Evolutionary conservation across 495 filamentous ascomycete genomes (phyloP).

Genomic region (Viridothelium virens): DNA sequence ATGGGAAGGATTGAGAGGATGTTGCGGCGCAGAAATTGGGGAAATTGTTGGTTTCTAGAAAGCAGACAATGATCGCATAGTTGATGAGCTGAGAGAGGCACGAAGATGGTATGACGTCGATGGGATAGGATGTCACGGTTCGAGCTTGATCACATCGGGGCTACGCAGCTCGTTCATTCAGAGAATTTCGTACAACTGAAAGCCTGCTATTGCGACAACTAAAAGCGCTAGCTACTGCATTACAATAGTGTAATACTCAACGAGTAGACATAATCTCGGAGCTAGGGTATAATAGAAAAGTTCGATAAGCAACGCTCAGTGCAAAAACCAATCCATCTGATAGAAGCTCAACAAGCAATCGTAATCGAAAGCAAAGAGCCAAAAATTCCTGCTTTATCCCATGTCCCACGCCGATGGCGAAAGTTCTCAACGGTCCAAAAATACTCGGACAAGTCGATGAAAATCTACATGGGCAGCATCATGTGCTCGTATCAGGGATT

Average conservation of each 20-base stretch:
- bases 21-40: neutral
- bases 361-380: neutral
- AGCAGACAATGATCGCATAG: neutral
- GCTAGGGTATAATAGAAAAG: conserved; percentile 1
- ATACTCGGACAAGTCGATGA: neutral
- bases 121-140: no score
- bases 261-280: neutral
- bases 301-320: conserved; percentile 1
- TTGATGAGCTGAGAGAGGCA: neutral
- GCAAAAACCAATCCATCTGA: neutral
- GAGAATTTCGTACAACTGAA: neutral
- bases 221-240: conserved; percentile 2
- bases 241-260: neutral
- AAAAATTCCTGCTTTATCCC: neutral
- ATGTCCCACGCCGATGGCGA: neutral
- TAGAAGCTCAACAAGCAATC: neutral
- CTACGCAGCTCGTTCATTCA: no score
- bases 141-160: no score
- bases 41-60: neutral
- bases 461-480: neutral
- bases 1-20: conserved; percentile 1
- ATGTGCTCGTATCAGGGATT: neutral
- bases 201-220: neutral
- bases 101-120: no score
- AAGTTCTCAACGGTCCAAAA: neutral